phyloP scores from a whole-genome alignment of 2,329 filamentous ascomycete genomes.

The Ophidiomyces ophidiicola region DNA sequence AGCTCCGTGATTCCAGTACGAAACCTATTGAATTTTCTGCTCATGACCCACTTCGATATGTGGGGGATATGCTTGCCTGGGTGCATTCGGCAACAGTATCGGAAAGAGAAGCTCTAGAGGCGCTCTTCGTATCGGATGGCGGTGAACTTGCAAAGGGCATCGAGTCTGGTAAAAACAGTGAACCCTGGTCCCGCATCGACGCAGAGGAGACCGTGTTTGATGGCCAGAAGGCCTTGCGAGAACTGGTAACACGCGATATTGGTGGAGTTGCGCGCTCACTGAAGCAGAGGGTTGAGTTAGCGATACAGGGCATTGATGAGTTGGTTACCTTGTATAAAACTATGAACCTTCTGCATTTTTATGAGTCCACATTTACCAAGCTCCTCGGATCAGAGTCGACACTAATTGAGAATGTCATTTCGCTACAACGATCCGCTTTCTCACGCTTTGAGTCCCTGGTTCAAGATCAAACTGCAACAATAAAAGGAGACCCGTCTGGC shows the following conservation, averaged over 20 bases:
- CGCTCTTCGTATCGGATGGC: conserved; percentile 80
- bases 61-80: conserved; percentile 97
- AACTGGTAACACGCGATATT: conserved; percentile 77
- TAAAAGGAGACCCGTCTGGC: conserved; percentile 59
- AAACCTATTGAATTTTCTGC: conserved; percentile 93
- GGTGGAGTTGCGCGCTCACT: conserved; percentile 69
- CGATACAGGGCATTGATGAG: conserved; percentile 85
- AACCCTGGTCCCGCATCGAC: conserved; percentile 63
- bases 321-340: conserved; percentile 80
- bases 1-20: conserved; percentile 47
- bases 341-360: conserved; percentile 79
- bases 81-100: conserved; percentile 87
- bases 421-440: conserved; percentile 63
- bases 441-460: conserved; percentile 71
- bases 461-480: conserved; percentile 56
- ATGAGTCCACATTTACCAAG: conserved; percentile 70
- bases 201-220: conserved; percentile 56
- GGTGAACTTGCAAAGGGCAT: conserved; percentile 77
- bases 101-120: conserved; percentile 81
- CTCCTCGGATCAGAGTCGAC: conserved; percentile 58
- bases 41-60: conserved; percentile 81
- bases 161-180: conserved; percentile 64
- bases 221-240: conserved; percentile 65
- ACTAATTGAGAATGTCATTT: conserved; percentile 55
- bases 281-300: conserved; percentile 80